Evolutionary conservation across 2,329 filamentous ascomycete genomes (phyloP).

Genomic region (Colletotrichum incanum): DNA sequence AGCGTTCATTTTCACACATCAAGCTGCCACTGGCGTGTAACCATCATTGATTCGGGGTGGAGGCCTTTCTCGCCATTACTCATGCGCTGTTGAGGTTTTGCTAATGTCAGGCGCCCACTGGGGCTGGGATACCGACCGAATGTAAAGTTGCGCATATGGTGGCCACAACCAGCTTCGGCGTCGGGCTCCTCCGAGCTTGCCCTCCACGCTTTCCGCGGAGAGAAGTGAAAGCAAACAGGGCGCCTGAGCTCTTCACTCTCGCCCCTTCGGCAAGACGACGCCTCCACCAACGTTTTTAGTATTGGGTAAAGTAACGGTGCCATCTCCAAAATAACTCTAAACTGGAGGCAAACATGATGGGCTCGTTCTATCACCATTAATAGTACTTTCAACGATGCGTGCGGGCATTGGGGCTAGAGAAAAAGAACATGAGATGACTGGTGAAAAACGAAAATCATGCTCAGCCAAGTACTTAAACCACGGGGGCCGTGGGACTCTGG

Average conservation of each 20-base stretch:
- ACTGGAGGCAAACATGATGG: background rate
- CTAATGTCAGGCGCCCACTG: no score
- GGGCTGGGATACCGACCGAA: background rate
- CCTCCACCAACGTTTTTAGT: background rate
- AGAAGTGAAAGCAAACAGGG: no score
- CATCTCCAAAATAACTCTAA: background rate
- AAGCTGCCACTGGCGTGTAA: background rate
- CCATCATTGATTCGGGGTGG: no score
- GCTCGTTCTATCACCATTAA: background rate
- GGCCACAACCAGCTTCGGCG: background rate
- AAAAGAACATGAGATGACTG: slow-evolving; percentile 7
- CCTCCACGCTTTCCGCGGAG: no score
- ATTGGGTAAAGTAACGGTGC: background rate
- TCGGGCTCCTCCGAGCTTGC: no score
- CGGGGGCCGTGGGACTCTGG: background rate
- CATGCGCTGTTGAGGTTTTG: background rate
- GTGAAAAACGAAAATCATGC: background rate
- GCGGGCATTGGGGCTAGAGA: background rate
- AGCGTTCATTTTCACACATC: background rate
- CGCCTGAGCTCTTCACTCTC: background rate
- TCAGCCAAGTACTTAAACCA: background rate
- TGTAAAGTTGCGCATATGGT: background rate
- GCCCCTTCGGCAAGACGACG: background rate
- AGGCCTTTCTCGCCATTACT: no score
- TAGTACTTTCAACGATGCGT: background rate